Percentiles rank a stretch among this genome's conserved stretches.
These are phyloP conservation scores for Coemansia sp. DNA, from an alignment of 192 early-diverging fungal species.

Conservation along the genomic window DNA sequence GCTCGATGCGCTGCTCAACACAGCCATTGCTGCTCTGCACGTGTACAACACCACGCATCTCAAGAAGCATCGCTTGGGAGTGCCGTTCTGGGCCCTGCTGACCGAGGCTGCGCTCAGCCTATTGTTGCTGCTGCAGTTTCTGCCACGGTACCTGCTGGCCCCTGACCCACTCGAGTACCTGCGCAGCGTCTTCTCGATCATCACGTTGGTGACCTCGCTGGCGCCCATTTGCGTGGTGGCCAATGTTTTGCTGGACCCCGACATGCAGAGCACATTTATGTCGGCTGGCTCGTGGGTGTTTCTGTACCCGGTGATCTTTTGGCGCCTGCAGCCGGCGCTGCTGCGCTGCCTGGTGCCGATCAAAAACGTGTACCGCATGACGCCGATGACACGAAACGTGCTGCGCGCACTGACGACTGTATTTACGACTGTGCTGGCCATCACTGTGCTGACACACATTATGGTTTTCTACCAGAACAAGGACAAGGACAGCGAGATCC, in stretches of 20 bases:
- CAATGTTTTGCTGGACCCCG: slow-evolving; percentile 39
- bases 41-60: slow-evolving; percentile 59
- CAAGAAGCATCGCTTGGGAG: slow-evolving; percentile 24
- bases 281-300: slow-evolving; percentile 57
- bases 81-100: slow-evolving; percentile 52
- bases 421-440: slow-evolving; percentile 68
- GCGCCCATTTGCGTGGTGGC: slow-evolving; percentile 55
- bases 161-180: slow-evolving; percentile 56
- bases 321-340: slow-evolving; percentile 64
- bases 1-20: slow-evolving; percentile 57
- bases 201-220: slow-evolving; percentile 60
- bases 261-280: slow-evolving; percentile 59
- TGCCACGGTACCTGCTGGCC: slow-evolving; percentile 63
- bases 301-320: slow-evolving; percentile 66
- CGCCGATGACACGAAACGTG: slow-evolving; percentile 64
- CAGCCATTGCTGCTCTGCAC: slow-evolving; percentile 53
- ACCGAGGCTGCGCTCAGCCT: slow-evolving; percentile 53
- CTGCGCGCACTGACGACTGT: slow-evolving; percentile 61
- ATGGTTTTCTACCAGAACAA: slow-evolving; percentile 63
- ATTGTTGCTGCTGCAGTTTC: slow-evolving; percentile 58
- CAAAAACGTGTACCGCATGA: slow-evolving; percentile 62
- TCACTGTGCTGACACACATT: slow-evolving; percentile 69
- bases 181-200: slow-evolving; percentile 55
- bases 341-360: slow-evolving; percentile 63
- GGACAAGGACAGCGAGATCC: slow-evolving; percentile 41